phyloP scores from a whole-genome alignment of 495 filamentous ascomycete species.

The Hyaloscypha finlandica region DNA sequence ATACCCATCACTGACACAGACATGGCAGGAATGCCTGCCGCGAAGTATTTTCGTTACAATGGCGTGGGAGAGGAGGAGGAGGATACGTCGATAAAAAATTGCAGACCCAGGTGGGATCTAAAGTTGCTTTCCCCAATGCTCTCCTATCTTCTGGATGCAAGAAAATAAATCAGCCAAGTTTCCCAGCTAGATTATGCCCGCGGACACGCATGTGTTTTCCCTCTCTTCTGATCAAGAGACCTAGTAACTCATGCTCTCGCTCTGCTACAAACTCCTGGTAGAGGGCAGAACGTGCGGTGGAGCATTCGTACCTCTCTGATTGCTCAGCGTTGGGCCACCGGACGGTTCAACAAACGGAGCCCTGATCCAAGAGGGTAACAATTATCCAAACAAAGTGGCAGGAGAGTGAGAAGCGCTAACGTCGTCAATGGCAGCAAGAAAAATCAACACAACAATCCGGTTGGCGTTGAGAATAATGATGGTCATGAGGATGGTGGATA shows the following conservation, averaged over 20 bases:
- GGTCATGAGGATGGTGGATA: conserved; percentile 8
- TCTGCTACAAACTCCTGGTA: not conserved
- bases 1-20: conserved; percentile 31
- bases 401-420: not conserved
- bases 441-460: not conserved
- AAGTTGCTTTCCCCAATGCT: conserved; percentile 27
- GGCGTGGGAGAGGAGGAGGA: not conserved
- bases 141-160: conserved; percentile 28
- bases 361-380: not conserved
- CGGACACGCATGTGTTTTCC: not conserved
- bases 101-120: not conserved
- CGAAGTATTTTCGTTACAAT: conserved; percentile 6
- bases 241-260: not conserved
- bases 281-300: conserved; percentile 1
- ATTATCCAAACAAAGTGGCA: conserved; percentile 1
- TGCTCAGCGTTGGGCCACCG: conserved; percentile 9
- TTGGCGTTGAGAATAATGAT: conserved; percentile 11
- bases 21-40: conserved; percentile 17
- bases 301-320: conserved; percentile 23
- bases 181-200: conserved; percentile 4
- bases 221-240: conserved; percentile 1
- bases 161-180: conserved; percentile 26
- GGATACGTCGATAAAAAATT: not conserved
- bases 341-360: conserved; percentile 10
- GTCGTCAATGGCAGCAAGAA: conserved; percentile 7